Evolutionary conservation across 257 asterid genomes (phyloP).

Genomic region (Paraleonurus japonicus): DNA sequence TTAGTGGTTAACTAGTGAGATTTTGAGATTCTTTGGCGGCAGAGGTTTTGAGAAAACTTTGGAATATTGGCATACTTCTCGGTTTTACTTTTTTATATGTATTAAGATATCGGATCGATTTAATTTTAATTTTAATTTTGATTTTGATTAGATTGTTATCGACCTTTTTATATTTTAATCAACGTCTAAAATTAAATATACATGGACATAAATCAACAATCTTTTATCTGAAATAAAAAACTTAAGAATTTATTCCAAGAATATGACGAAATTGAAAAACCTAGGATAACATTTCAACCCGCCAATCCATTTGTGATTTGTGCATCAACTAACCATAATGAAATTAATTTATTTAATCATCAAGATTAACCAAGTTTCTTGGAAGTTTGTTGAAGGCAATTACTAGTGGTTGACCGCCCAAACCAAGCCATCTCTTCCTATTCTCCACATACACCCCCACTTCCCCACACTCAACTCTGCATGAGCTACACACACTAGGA

Average conservation of each 20-base stretch:
- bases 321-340: too few species aligned
- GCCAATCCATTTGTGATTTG: not conserved
- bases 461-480: conserved; percentile 44
- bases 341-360: not conserved
- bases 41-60: not conserved
- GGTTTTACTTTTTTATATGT: too few species aligned
- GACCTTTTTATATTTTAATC: too few species aligned
- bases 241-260: too few species aligned
- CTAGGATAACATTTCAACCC: too few species aligned
- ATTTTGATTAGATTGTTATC: too few species aligned
- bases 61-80: too few species aligned
- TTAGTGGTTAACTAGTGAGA: not conserved
- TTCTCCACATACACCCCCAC: conserved; percentile 49
- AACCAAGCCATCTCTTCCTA: conserved; percentile 48
- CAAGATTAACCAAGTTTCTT: not conserved
- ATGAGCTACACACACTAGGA: conserved; percentile 41
- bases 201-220: not conserved
- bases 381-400: conserved; percentile 37
- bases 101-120: too few species aligned
- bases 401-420: conserved; percentile 42
- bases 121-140: too few species aligned
- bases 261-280: not conserved
- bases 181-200: too few species aligned
- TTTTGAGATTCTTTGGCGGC: not conserved
- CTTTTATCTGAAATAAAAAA: too few species aligned